phyloP scores from a whole-genome alignment of 1,139 yeast species.

The Blastobotrys elegans region DNA sequence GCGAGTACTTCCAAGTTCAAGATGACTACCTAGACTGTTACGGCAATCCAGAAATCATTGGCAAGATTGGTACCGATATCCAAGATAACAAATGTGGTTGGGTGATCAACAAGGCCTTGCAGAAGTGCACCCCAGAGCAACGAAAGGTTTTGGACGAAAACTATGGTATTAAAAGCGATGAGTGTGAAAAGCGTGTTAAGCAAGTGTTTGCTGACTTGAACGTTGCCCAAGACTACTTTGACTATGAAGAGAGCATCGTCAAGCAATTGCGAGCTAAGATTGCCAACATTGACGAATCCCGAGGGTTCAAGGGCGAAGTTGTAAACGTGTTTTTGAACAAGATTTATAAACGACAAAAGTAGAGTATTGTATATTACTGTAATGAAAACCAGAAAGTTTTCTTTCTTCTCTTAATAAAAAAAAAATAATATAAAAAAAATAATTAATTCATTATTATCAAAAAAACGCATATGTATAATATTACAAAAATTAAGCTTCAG shows the following conservation, averaged over 20 bases:
- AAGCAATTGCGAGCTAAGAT: slow-evolving; percentile 60
- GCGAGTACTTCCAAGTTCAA: slow-evolving; percentile 98
- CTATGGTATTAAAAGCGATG: slow-evolving; percentile 80
- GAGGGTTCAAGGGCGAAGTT: slow-evolving; percentile 87
- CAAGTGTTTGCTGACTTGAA: slow-evolving; percentile 68
- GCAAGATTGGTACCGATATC: slow-evolving; percentile 98
- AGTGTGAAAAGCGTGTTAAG: slow-evolving; percentile 67
- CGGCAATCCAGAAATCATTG: slow-evolving; percentile 96
- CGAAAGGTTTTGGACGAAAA: slow-evolving; percentile 75
- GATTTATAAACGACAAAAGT: slow-evolving; percentile 91
- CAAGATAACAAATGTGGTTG: slow-evolving; percentile 98
- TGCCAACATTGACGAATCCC: slow-evolving; percentile 70
- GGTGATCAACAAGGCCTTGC: slow-evolving; percentile 91
- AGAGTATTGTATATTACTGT: slow-evolving; percentile 21
- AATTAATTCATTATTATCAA: slow-evolving; percentile 2
- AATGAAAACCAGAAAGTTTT: not conserved
- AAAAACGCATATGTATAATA: slow-evolving; percentile 1
- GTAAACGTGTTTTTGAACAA: slow-evolving; percentile 79
- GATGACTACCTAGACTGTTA: slow-evolving; percentile 96
- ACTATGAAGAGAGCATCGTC: slow-evolving; percentile 79
- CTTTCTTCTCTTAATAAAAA: slow-evolving; percentile 4
- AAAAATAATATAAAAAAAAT: slow-evolving; percentile 8
- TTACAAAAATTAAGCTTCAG: slow-evolving; percentile 26
- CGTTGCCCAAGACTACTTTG: slow-evolving; percentile 63
- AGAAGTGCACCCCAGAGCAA: slow-evolving; percentile 74